Evolutionary conservation across 2,329 filamentous ascomycete genomes (phyloP).

Genomic region (Didymella segeticola): DNA sequence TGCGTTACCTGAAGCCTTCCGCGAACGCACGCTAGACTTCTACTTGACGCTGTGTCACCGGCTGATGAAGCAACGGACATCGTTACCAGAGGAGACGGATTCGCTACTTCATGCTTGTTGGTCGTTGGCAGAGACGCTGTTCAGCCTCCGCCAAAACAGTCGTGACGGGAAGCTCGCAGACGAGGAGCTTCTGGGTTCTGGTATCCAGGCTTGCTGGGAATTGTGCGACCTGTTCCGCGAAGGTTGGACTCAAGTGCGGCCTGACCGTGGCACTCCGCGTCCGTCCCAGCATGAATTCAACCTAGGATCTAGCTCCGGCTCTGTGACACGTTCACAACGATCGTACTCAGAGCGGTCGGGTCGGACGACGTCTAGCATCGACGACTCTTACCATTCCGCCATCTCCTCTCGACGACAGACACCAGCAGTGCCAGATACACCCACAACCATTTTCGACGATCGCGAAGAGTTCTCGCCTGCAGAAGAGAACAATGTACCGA

Average conservation of each 20-base stretch:
- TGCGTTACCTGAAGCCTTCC: conserved; percentile 82
- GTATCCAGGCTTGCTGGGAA: conserved; percentile 93
- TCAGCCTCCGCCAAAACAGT: conserved; percentile 83
- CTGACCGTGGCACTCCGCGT: conserved; percentile 83
- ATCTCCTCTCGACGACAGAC: conserved; percentile 46
- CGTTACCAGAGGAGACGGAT: conserved; percentile 81
- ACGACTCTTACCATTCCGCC: conserved; percentile 54
- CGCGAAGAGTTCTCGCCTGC: conserved; percentile 74
- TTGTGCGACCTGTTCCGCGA: conserved; percentile 91
- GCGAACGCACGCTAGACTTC: conserved; percentile 89
- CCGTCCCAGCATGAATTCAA: conserved; percentile 77
- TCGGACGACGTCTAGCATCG: conserved; percentile 52
- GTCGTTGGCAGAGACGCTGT: conserved; percentile 90
- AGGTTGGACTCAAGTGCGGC: conserved; percentile 87
- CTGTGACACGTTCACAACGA: conserved; percentile 39
- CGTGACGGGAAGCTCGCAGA: conserved; percentile 76
- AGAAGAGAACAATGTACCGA: conserved; percentile 77
- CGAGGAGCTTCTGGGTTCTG: conserved; percentile 84
- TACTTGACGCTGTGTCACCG: conserved; percentile 93
- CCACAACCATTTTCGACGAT: conserved; percentile 94
- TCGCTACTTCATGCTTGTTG: conserved; percentile 85
- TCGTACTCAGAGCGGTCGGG: conserved; percentile 46
- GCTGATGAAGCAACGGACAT: conserved; percentile 90
- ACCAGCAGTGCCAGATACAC: conserved; percentile 74
- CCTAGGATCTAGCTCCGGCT: conserved; percentile 43